Evolutionary conservation across 257 asterid species (phyloP).

Genomic region (Echium plantagineum): DNA sequence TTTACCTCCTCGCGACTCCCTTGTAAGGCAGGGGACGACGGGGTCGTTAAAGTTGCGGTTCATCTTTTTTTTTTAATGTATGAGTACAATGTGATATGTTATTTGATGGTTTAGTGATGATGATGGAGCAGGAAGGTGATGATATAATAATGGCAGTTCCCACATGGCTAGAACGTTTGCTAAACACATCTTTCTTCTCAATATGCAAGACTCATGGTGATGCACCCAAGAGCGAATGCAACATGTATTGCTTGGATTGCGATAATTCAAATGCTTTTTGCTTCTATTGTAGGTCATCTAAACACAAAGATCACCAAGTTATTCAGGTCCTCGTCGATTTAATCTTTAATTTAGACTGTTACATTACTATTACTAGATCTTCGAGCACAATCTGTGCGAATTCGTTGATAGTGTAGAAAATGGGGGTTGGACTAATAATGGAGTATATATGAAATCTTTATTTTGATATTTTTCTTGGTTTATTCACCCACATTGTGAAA

Average conservation of each 20-base stretch:
- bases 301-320: constrained; percentile 84
- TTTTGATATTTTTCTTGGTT: neutral
- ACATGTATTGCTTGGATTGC: constrained; percentile 85
- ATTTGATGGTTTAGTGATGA: constrained; percentile 1
- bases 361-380: too few relatives aligned
- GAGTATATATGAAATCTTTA: too few relatives aligned
- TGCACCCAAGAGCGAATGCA: constrained; percentile 80
- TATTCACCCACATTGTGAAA: neutral
- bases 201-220: constrained; percentile 70
- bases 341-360: neutral
- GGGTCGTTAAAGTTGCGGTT: too few relatives aligned
- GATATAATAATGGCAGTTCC: constrained; percentile 49
- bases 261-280: constrained; percentile 48
- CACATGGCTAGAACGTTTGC: constrained; percentile 72
- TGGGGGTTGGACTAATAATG: too few relatives aligned
- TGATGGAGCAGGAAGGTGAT: constrained; percentile 19
- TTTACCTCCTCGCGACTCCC: too few relatives aligned
- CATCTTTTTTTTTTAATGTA: too few relatives aligned
- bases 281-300: constrained; percentile 74
- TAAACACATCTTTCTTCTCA: constrained; percentile 50
- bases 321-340: constrained; percentile 47
- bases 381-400: too few relatives aligned
- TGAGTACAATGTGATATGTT: constrained; percentile 1
- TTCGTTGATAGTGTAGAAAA: too few relatives aligned
- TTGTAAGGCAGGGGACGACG: too few relatives aligned